Evolutionary conservation across 139 green algal species (phyloP), one percentile per base, ranked within the genome.

Genomic region (Deuterostichococcus epilithicus): DNA sequence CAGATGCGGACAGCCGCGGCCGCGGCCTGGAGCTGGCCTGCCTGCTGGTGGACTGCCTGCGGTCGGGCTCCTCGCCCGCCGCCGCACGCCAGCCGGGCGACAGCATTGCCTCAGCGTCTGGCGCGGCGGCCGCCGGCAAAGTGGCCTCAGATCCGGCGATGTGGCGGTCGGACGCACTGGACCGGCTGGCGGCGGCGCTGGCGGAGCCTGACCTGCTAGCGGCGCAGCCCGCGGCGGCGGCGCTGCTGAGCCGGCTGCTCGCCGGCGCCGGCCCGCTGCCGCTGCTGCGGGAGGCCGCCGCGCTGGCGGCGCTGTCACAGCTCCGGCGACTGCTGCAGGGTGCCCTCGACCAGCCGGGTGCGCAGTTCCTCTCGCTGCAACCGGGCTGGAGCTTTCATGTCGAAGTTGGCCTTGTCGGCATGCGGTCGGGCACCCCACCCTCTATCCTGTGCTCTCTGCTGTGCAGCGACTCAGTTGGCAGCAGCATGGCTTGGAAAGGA

Each of bases 121-220:
- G 5, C 18, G 52, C 52, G 10, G 18, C 26, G 52, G 18, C 52
- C 52, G n/a, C n/a, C n/a, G n/a, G n/a, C n/a, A n/a, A n/a, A n/a
- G n/a, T n/a, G n/a, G n/a, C n/a, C n/a, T n/a, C n/a, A n/a, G 52
- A 63, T 28, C 52, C 52, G 18, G 5, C 5, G 8, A 5, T 28
- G 8, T 63, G 52, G 52, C 52, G 52, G 3, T 63, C 52, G 18
- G 52, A 63, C 10, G 52, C 8, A 13, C 52, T 63, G 52, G 52
- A 63, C 18, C 10, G 52, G 18, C 52, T 63, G 52, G 52, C 74
- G 5, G 0, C 13, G 28, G 78, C 72, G 65, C 71, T 85, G 42
- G 78, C 80, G 72, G 58, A 69, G 37, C 52, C 52, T 30, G 52
- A 63, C 13, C 13, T 63, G 52, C 52, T 63, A 3, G 26, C 42